Evolutionary conservation across 1,284 basidiomycete genomes (phyloP).

Genomic region (Lentinula novae-zelandiae): DNA sequence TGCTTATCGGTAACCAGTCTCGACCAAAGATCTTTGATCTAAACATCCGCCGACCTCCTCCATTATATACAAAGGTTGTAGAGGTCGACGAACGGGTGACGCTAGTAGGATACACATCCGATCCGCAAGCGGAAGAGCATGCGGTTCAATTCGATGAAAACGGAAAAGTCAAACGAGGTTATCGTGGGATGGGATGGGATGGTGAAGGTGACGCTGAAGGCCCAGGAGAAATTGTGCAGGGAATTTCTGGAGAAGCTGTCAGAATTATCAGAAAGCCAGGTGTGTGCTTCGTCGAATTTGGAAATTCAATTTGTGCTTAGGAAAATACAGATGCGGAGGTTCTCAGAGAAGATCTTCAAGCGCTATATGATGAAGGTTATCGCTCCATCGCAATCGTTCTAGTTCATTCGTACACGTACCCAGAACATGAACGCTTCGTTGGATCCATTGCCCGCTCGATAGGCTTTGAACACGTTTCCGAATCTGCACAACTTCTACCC

Average conservation of each 20-base stretch:
- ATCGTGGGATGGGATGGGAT: slow-evolving; percentile 75
- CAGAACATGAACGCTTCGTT: slow-evolving; percentile 74
- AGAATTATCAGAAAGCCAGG: slow-evolving; percentile 78
- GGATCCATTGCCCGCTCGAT: slow-evolving; percentile 72
- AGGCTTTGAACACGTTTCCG: slow-evolving; percentile 87
- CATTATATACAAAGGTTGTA: slow-evolving; percentile 78
- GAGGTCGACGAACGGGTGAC: slow-evolving; percentile 96
- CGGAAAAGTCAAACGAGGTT: slow-evolving; percentile 65
- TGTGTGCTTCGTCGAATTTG: slow-evolving; percentile 22
- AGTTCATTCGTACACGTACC: slow-evolving; percentile 91
- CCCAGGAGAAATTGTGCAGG: slow-evolving; percentile 75
- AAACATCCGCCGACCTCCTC: slow-evolving; percentile 75
- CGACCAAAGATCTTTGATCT: slow-evolving; percentile 89
- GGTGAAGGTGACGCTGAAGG: slow-evolving; percentile 64
- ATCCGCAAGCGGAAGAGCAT: slow-evolving; percentile 77
- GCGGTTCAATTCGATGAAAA: slow-evolving; percentile 71
- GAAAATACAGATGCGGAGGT: slow-evolving; percentile 29
- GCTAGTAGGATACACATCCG: slow-evolving; percentile 88
- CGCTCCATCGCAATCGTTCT: slow-evolving; percentile 85
- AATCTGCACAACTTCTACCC: slow-evolving; percentile 84
- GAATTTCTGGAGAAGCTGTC: slow-evolving; percentile 91
- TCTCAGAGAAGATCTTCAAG: slow-evolving; percentile 59
- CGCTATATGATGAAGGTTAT: slow-evolving; percentile 74
- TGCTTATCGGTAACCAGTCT: slow-evolving; percentile 91
- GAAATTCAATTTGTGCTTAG: slow-evolving; percentile 19